phyloP scores from a whole-genome alignment of 306 rosid species.

The Cucumis hystrix region DNA sequence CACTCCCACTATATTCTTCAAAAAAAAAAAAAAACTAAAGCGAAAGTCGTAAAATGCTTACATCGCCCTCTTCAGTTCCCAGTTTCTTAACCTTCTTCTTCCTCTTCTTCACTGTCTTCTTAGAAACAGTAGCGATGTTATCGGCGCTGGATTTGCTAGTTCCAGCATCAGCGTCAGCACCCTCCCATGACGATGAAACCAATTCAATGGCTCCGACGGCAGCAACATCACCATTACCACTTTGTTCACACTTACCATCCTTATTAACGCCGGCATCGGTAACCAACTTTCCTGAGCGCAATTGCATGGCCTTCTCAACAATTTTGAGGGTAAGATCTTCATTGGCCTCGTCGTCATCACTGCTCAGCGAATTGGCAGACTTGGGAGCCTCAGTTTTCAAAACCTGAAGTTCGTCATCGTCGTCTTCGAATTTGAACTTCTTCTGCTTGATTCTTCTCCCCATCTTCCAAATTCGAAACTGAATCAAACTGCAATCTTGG shows the following conservation, averaged over 20 bases:
- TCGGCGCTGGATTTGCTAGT: not conserved
- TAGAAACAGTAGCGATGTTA: not conserved
- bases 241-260: not conserved
- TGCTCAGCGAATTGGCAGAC: slow-evolving; percentile 8
- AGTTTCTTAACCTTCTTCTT: slow-evolving; percentile 17
- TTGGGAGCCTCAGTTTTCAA: slow-evolving; percentile 4
- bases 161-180: not conserved
- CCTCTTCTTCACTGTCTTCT: slow-evolving; percentile 13
- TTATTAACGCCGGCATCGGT: not conserved
- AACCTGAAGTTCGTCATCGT: slow-evolving; percentile 9
- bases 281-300: slow-evolving; percentile 28
- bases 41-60: slow-evolving; percentile 18
- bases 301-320: slow-evolving; percentile 39
- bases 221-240: not conserved
- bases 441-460: slow-evolving; percentile 31
- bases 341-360: slow-evolving; percentile 63
- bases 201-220: not conserved
- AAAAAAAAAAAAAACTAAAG: not conserved
- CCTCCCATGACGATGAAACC: slow-evolving; percentile 9
- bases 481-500: not conserved
- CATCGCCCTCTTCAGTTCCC: slow-evolving; percentile 25
- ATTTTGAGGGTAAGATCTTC: slow-evolving; percentile 61
- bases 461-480: slow-evolving; percentile 19
- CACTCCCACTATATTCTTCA: not conserved
- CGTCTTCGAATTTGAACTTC: slow-evolving; percentile 20